These are phyloP conservation scores for Boletus sp. DNA, from an alignment of 768 basidiomycete genomes.

Conservation along the genomic window DNA sequence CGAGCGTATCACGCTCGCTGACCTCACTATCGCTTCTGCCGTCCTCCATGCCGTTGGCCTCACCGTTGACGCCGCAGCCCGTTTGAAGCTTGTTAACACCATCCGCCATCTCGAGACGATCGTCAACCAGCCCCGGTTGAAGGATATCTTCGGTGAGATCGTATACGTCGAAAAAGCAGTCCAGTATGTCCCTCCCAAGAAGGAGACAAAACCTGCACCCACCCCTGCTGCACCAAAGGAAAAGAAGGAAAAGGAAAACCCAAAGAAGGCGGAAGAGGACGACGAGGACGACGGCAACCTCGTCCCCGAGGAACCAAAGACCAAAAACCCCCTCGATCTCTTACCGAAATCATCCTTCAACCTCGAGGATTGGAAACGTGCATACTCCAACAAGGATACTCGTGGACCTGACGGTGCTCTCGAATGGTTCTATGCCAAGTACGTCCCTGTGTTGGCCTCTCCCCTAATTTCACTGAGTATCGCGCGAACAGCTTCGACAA, in stretches of 20 bases:
- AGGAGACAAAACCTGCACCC: conserved; percentile 54
- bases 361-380: conserved; percentile 95
- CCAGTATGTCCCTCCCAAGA: conserved; percentile 70
- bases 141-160: conserved; percentile 59
- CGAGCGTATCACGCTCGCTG: conserved; percentile 93
- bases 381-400: conserved; percentile 98
- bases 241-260: conserved; percentile 68
- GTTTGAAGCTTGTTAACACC: conserved; percentile 69
- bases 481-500: conserved; percentile 65
- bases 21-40: conserved; percentile 64
- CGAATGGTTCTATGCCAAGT: conserved; percentile 98
- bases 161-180: conserved; percentile 64
- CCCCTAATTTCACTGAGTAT: conserved; percentile 1
- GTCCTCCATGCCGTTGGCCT: conserved; percentile 51
- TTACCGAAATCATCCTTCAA: conserved; percentile 86
- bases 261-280: conserved; percentile 49
- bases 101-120: conserved; percentile 87
- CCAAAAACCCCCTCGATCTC: conserved; percentile 90
- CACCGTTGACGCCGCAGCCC: conserved; percentile 62
- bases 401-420: conserved; percentile 75
- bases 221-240: conserved; percentile 39
- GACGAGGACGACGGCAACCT: conserved; percentile 77
- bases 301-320: conserved; percentile 81
- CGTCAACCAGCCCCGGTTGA: conserved; percentile 76
- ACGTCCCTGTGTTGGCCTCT: conserved; percentile 21